Conservation (phyloP, 2,329 filamentous ascomycete species). For the Akanthomyces dipterigenus region DNA sequence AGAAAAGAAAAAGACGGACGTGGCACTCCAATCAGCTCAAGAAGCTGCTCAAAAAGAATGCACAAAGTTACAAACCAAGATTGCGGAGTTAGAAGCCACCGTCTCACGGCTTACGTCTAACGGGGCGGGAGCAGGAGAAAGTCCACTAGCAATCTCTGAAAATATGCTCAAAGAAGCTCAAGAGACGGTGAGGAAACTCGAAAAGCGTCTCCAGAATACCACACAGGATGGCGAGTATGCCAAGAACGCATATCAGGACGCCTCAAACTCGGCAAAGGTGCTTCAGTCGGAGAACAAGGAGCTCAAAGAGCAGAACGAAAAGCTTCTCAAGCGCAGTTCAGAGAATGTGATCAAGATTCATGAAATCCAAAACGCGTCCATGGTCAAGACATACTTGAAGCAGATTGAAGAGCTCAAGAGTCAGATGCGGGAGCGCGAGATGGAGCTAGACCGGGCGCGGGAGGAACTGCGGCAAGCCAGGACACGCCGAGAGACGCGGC, state of each 20-base stretch:
- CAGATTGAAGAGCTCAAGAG: conserved; percentile 35
- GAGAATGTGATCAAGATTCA: conserved; percentile 43
- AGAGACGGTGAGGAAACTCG: conserved; percentile 33
- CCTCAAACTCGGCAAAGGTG: conserved; percentile 40
- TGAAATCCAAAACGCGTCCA: conserved; percentile 34
- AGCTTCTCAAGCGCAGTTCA: conserved; percentile 35
- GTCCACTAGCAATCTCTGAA: conserved; percentile 21
- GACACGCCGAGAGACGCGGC: conserved; percentile 49
- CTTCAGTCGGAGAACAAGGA: conserved; percentile 40
- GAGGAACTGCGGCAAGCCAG: conserved; percentile 43
- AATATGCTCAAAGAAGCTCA: conserved; percentile 30
- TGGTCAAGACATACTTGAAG: conserved; percentile 28
- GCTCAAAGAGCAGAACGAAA: conserved; percentile 34
- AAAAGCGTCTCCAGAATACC: conserved; percentile 33
- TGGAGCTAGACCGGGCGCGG: conserved; percentile 39
- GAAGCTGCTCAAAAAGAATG: conserved; percentile 26
- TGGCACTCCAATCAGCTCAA: conserved; percentile 22
- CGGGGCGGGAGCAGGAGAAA: conserved; percentile 18
- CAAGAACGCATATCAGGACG: conserved; percentile 52
- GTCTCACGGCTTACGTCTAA: conserved; percentile 23
- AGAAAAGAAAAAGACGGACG: conserved; percentile 35
- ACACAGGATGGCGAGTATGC: conserved; percentile 50
- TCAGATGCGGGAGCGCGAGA: conserved; percentile 43
- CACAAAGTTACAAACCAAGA: conserved; percentile 31
- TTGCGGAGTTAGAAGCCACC: conserved; percentile 29